phyloP scores from a whole-genome alignment of 1,284 basidiomycete genomes.

The Schizophyllum amplum region DNA sequence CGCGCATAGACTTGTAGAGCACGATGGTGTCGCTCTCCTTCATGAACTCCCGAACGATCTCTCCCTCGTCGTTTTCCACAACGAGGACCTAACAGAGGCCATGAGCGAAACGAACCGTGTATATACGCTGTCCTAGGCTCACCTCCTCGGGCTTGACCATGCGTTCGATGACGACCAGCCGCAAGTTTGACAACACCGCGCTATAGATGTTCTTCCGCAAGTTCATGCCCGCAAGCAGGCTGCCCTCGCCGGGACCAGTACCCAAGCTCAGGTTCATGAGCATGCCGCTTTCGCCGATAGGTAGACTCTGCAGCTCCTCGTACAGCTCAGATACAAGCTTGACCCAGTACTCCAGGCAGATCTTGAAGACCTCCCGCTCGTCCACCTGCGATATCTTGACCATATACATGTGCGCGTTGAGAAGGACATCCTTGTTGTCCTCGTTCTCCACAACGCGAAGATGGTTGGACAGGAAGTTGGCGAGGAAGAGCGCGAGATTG shows the following conservation, averaged over 20 bases:
- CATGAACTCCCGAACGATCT: slow-evolving; percentile 99
- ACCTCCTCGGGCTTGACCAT: slow-evolving; percentile 99
- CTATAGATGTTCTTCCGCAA: slow-evolving; percentile 92
- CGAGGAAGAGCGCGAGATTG: slow-evolving; percentile 94
- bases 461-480: slow-evolving; percentile 92
- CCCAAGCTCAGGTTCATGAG: slow-evolving; percentile 90
- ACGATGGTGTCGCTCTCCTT: slow-evolving; percentile 99
- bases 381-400: slow-evolving; percentile 98
- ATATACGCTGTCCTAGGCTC: slow-evolving; percentile 18
- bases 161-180: slow-evolving; percentile 95
- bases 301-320: slow-evolving; percentile 90
- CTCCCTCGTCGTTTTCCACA: slow-evolving; percentile 99
- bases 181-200: slow-evolving; percentile 90
- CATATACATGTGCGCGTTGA: slow-evolving; percentile 97
- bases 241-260: slow-evolving; percentile 51
- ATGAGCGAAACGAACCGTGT: slow-evolving; percentile 5
- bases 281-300: slow-evolving; percentile 89
- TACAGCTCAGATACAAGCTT: slow-evolving; percentile 99
- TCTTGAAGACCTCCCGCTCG: slow-evolving; percentile 99
- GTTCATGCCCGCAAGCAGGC: slow-evolving; percentile 68
- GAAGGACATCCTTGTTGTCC: slow-evolving; percentile 85
- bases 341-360: slow-evolving; percentile 98
- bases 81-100: slow-evolving; percentile 70
- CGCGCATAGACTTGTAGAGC: slow-evolving; percentile 98
- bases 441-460: slow-evolving; percentile 91